Conservation (phyloP, 768 basidiomycete species). For the Naganishia onofrii region DNA sequence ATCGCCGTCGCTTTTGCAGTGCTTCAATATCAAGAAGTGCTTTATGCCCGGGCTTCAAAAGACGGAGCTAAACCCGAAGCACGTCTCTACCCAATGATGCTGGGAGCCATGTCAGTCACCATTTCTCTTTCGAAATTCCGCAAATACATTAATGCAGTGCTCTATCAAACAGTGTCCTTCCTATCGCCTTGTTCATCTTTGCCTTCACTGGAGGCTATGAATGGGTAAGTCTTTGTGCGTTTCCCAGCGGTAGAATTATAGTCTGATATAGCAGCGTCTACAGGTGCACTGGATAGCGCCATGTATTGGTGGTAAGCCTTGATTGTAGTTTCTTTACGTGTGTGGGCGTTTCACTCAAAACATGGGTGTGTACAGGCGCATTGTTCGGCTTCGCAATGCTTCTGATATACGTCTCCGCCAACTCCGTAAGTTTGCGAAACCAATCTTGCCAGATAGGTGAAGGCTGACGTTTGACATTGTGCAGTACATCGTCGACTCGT, state of each 20-base stretch:
- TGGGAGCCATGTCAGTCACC: constrained; percentile 34
- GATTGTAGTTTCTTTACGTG: background rate
- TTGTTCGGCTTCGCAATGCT: constrained; percentile 61
- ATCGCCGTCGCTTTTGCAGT: constrained; percentile 33
- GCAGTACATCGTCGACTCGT: constrained; percentile 34
- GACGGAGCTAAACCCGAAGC: constrained; percentile 36
- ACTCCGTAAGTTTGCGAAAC: constrained; percentile 46
- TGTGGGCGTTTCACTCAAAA: background rate
- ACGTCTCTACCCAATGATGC: constrained; percentile 44
- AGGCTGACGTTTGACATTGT: background rate
- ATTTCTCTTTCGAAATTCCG: background rate
- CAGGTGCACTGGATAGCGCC: constrained; percentile 66
- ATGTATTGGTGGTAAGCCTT: constrained; percentile 58
- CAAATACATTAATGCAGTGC: background rate
- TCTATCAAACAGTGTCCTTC: constrained; percentile 54
- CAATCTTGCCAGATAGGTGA: background rate
- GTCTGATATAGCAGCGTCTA: background rate
- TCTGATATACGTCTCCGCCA: constrained; percentile 64
- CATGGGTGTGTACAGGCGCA: constrained; percentile 34
- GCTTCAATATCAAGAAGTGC: constrained; percentile 40
- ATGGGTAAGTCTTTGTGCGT: constrained; percentile 30
- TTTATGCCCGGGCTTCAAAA: constrained; percentile 34
- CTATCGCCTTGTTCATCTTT: constrained; percentile 65
- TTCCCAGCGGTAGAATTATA: background rate
- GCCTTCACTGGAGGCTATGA: constrained; percentile 66